Conservation (phyloP, 2,329 filamentous ascomycete genomes). For the Madurella fahalii region DNA sequence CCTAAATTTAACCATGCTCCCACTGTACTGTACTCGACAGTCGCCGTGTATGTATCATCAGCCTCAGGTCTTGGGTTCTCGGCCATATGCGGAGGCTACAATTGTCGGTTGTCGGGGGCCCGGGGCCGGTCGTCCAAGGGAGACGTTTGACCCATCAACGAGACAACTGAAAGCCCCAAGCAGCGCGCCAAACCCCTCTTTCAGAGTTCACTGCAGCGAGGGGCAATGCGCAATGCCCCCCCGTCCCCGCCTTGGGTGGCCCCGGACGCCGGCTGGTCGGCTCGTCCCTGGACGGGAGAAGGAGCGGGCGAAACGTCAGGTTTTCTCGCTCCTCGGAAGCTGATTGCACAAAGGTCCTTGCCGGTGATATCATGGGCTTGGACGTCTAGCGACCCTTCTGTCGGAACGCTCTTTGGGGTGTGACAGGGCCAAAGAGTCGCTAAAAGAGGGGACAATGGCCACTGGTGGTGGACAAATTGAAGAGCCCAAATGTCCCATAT, state of each 20-base stretch:
- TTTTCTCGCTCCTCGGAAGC: background rate
- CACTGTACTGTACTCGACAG: constrained; percentile 2
- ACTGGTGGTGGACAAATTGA: constrained; percentile 15
- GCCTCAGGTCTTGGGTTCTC: constrained; percentile 16
- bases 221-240: background rate
- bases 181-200: constrained; percentile 3
- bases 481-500: constrained; percentile 11
- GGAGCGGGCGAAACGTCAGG: constrained; percentile 2
- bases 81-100: background rate
- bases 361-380: constrained; percentile 23
- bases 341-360: constrained; percentile 16
- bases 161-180: background rate
- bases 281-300: constrained; percentile 8
- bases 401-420: constrained; percentile 6
- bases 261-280: constrained; percentile 7
- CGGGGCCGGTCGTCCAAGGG: background rate
- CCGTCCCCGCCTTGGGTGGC: background rate
- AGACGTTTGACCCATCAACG: background rate
- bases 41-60: constrained; percentile 13
- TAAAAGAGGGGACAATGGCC: constrained; percentile 2
- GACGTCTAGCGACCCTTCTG: constrained; percentile 3
- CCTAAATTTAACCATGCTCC: constrained; percentile 13
- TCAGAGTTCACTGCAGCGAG: constrained; percentile 1
- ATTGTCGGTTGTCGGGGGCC: background rate
- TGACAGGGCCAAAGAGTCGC: constrained; percentile 13